Evolutionary conservation across 805 yeast species (phyloP), one percentile per base, ranked within the genome.

Genomic region (Starmerella apicola): DNA sequence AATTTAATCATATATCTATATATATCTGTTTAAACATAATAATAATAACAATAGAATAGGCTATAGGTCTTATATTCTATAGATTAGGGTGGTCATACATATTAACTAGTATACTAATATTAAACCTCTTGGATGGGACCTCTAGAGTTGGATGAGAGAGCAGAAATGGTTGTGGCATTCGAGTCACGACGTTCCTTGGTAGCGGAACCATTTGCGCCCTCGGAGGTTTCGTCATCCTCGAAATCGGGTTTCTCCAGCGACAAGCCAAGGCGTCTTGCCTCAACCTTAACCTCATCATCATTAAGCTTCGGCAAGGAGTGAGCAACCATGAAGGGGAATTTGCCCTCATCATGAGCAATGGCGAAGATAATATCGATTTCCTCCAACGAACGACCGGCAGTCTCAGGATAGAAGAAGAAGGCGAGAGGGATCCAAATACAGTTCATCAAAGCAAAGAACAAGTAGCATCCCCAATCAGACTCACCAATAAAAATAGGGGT

Each of bases 371-470:
- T 75, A 56, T 79, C 86, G 57, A 79, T 72, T 54, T 78, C 83
- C 59, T 79, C 86, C 59, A 80, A 67, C 28, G 80, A 67, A 57
- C 83, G 70, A 36, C 84, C 83, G 24, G 80, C 74, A 32, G 85
- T 78, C 63, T 80, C 88, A 31, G 86, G 88, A 58, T 76, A 80
- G 59, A 68, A 72, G 62, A 77, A 69, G 68, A 62, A 76, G 46
- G 74, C 74, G 43, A 77, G 61, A 24, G 83, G 81, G 39, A 74
- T 59, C 63, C 74, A 78, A 34, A 44, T 46, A 53, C 70, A 68
- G 64, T 79, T 79, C 46, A 79, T 66, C 24, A 63, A 56, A 7
- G 82, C 81, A 58, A 81, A 81, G 61, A 81, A 72, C 37, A 78
- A 58, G 60, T 78, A 81, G 43, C 78, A 70, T 44, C 79, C 81